Base-by-base conservation (phyloP, 2,329 filamentous ascomycete species). In the Ustilaginoidea virens region DNA sequence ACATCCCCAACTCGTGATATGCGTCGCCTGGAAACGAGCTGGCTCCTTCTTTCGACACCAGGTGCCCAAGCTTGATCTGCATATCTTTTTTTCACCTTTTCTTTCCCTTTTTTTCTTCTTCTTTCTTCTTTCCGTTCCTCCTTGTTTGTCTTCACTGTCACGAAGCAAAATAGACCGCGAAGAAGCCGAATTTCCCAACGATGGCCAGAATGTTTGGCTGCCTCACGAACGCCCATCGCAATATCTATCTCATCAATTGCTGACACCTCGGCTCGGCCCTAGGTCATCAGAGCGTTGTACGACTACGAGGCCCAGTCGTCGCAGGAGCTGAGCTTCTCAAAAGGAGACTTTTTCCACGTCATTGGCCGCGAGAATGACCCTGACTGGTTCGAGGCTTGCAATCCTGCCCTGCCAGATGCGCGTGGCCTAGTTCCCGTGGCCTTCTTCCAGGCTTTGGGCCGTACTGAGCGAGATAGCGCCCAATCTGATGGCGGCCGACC, bases 361-460 rank as follows among this genome's bases (percentile, higher is more conserved):
- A 87, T 96, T 53, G 83, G 81, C 46, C 79, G 87, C 53, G 90
- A 96, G 60, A 78, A 94, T 63, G 87, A 96, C 51, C 60, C 63
- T 23, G 83, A 94, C 51, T 98, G 90, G 87, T 98, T 94, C 66
- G 90, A 96, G 58, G 90, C 87, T 32, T 96, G 85, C 65, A 98
- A 98, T 51, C 90, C 90, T 35, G 71, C 80, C 28, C 65, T 93
- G 39, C 83, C 80, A 46, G 79, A 79, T 55, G 82, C 83, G 28
- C 75, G 85, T 40, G 90, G 90, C 36, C 69, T 98, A 35, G 90
- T 98, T 25, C 90, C 90, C 6, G 90, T 94, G 33, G 73, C 78
- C 33, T 94, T 85, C 58, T 98, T 98, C 55, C 85, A 96, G 53
- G 71, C 77, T 22, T 70, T 98, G 27, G 86, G 85, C 39, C 87